Evolutionary conservation across 148 eudicot species (phyloP), one percentile per base, ranked within the genome.

Genomic region (Rhododendron molle): DNA sequence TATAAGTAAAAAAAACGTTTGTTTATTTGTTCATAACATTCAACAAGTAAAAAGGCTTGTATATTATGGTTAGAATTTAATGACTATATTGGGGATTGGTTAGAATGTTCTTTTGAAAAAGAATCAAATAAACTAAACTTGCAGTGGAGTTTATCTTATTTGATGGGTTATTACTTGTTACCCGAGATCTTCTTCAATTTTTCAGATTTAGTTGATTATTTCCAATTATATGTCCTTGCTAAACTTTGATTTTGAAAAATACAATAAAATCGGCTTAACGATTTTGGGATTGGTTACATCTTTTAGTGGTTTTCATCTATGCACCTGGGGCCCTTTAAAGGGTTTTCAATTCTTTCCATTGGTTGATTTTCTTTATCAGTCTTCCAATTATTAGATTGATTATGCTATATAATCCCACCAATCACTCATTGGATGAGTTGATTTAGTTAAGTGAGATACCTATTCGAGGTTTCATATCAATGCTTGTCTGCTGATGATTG

Each of bases 171-270:
- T 52, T 52, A 52, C 18, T 34, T 85, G 50, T 76, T 38, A 76
- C 49, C 21, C 28, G 23, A 76, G 79, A 38, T 40, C 44, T 58
- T 60, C 47, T 32, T 32, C 34, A 36, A 74, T 34, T 85, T 69
- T 80, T 26, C 76, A 79, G 54, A 81, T 81, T 81, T 80, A 36
- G 80, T 81, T 71, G 80, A 85, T 80, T 50, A 81, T 85, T 69
- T 67, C 49, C 40, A 60, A 38, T 16, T 67, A 76, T 38, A 3
- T 8, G 7, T 60, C 54, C 18, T 56, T 30, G 56, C 40, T 52
- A 23, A 52, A 50, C 76, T 50, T 54, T 54, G 10, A 26, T 26
- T 36, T 20, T 12, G 8, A 7, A 44, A 62, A 46, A n/a, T 38
- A 15, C 38, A 54, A 34, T 32, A 21, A 23, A 38, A 60, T 11